Percentiles rank a stretch among this genome's conserved stretches.
Evolutionary conservation across 352 stramenopile genomes (phyloP).

Genomic region (Pythium aquatile): DNA sequence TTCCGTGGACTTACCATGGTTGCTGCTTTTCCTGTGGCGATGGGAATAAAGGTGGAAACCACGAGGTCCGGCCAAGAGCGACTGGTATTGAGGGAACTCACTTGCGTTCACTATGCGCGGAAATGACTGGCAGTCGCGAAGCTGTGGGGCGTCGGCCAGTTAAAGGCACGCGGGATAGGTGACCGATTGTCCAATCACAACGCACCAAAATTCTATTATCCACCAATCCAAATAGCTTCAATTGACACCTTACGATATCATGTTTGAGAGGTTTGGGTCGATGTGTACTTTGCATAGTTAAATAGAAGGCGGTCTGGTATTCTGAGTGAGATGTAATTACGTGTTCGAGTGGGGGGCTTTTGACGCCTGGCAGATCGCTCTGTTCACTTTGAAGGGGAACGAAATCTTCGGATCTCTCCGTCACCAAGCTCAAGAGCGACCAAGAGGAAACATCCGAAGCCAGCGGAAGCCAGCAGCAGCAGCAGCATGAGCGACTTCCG

Average conservation of each 20-base stretch:
- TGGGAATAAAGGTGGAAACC: slow-evolving; percentile 73
- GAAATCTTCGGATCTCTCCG: slow-evolving; percentile 28
- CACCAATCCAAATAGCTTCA: slow-evolving; percentile 6
- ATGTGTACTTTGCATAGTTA: background rate
- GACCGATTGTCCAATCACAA: slow-evolving; percentile 31
- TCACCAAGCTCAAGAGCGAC: slow-evolving; percentile 6
- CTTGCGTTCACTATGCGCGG: slow-evolving; percentile 63
- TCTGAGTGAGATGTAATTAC: slow-evolving; percentile 10
- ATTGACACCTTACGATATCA: slow-evolving; percentile 1
- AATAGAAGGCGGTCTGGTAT: slow-evolving; percentile 14
- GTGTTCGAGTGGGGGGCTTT: slow-evolving; percentile 1
- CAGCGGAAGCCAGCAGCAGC: slow-evolving; percentile 6
- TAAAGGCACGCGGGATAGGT: slow-evolving; percentile 23
- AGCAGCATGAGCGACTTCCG: slow-evolving; percentile 75
- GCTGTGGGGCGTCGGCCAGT: slow-evolving; percentile 42
- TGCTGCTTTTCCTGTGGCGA: slow-evolving; percentile 85
- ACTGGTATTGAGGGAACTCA: slow-evolving; percentile 40
- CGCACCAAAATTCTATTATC: slow-evolving; percentile 21
- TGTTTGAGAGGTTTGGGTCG: background rate
- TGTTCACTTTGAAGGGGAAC: slow-evolving; percentile 31
- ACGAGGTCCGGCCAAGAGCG: slow-evolving; percentile 23
- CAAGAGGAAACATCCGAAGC: slow-evolving; percentile 16
- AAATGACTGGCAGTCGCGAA: slow-evolving; percentile 85
- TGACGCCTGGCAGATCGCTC: slow-evolving; percentile 14
- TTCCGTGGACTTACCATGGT: slow-evolving; percentile 59